phyloP scores from a whole-genome alignment of 768 basidiomycete genomes.

The Rhizopogon sp. region DNA sequence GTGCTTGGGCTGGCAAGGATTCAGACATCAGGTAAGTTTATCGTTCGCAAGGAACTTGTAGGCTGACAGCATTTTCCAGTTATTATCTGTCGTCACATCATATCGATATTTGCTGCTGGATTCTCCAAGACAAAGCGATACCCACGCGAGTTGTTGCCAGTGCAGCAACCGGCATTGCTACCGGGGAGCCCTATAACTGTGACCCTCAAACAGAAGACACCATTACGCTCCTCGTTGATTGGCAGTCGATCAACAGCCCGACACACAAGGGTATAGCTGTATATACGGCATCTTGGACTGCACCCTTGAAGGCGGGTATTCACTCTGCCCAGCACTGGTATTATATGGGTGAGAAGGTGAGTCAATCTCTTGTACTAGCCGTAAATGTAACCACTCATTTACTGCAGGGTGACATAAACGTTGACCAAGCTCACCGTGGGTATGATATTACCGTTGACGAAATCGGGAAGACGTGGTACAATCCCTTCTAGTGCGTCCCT shows the following conservation, averaged over 20 bases:
- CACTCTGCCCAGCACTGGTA: constrained; percentile 93
- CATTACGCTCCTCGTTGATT: constrained; percentile 91
- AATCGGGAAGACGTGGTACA: constrained; percentile 79
- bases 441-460: constrained; percentile 88
- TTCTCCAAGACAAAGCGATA: constrained; percentile 67
- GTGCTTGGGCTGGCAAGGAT: constrained; percentile 92
- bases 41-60: not conserved
- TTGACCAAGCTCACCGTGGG: constrained; percentile 92
- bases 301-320: constrained; percentile 83
- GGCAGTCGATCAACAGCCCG: constrained; percentile 75
- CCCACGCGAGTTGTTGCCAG: constrained; percentile 87
- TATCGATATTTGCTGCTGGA: constrained; percentile 87
- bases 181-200: constrained; percentile 83
- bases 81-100: constrained; percentile 96
- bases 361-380: constrained; percentile 5
- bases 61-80: constrained; percentile 29
- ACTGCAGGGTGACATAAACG: constrained; percentile 78
- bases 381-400: not conserved
- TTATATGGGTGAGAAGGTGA: constrained; percentile 88
- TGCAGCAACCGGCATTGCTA: constrained; percentile 88
- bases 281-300: constrained; percentile 94
- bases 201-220: constrained; percentile 88
- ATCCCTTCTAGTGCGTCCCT: constrained; percentile 80
- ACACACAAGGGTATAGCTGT: constrained; percentile 83
- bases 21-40: constrained; percentile 74